Conservation (phyloP, 441 rosid genomes). For the Melastoma candidum region DNA sequence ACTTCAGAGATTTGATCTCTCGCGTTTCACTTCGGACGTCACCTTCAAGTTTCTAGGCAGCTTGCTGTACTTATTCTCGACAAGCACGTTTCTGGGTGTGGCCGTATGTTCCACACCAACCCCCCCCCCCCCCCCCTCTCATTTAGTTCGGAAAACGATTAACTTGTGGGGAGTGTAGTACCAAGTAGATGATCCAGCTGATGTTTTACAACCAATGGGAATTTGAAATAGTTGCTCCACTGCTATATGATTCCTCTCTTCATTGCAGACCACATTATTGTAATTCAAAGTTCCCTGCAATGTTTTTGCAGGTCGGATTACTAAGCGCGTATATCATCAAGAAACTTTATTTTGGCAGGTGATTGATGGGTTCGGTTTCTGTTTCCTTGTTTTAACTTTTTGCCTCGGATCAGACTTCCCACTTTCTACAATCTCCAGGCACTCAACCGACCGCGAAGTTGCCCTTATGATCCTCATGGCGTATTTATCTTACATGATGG, state of each 20-base stretch:
- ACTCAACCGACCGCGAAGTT: too few species aligned
- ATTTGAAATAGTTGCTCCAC: not conserved
- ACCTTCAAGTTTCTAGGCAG: constrained; percentile 31
- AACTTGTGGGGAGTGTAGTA: too few species aligned
- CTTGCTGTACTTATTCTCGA: constrained; percentile 36
- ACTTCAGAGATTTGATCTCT: constrained; percentile 49
- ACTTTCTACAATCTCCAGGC: too few species aligned
- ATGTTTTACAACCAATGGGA: too few species aligned
- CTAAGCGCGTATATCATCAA: constrained; percentile 43
- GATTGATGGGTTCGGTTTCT: not conserved
- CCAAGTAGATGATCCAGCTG: too few species aligned
- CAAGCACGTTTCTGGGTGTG: constrained; percentile 47
- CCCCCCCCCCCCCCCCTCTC: not conserved
- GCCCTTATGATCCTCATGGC: too few species aligned
- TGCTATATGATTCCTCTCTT: not conserved
- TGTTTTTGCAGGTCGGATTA: constrained; percentile 46
- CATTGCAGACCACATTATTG: too few species aligned
- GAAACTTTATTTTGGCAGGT: constrained; percentile 54
- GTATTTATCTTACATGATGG: too few species aligned
- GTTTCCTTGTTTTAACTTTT: not conserved
- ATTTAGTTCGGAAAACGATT: too few species aligned
- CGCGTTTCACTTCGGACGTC: constrained; percentile 33
- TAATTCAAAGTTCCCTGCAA: constrained; percentile 1
- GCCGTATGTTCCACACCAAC: not conserved
- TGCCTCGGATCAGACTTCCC: too few species aligned